Evolutionary conservation across 768 basidiomycete species (phyloP).

Genomic region (Lentinula sp.): DNA sequence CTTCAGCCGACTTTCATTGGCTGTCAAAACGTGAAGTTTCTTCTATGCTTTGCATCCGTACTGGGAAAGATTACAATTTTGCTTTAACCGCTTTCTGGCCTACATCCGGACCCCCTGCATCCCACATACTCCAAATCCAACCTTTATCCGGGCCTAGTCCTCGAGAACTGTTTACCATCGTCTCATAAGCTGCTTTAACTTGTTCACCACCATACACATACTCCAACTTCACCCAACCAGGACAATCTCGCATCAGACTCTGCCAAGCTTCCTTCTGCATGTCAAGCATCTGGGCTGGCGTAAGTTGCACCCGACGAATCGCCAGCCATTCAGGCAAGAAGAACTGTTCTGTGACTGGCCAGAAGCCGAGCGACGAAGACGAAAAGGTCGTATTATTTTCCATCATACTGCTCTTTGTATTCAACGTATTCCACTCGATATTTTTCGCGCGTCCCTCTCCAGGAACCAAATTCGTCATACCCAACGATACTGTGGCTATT

Average conservation of each 20-base stretch:
- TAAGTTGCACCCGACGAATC: conserved; percentile 42
- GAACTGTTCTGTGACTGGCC: conserved; percentile 42
- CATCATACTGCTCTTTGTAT: conserved; percentile 21
- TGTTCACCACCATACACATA: conserved; percentile 37
- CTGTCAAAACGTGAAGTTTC: not conserved
- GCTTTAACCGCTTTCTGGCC: not conserved
- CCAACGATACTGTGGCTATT: conserved; percentile 40
- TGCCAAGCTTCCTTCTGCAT: conserved; percentile 54
- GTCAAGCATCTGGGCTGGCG: conserved; percentile 36
- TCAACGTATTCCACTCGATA: conserved; percentile 30
- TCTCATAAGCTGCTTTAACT: conserved; percentile 45
- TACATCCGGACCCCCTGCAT: conserved; percentile 15
- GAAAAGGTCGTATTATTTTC: not conserved
- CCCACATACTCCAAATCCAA: conserved; percentile 65
- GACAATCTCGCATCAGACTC: conserved; percentile 51
- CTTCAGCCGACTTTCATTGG: not conserved
- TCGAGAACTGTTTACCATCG: conserved; percentile 24
- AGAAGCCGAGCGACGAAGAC: conserved; percentile 15
- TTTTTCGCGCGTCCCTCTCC: conserved; percentile 22
- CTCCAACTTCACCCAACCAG: conserved; percentile 48
- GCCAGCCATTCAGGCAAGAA: conserved; percentile 70
- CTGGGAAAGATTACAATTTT: not conserved
- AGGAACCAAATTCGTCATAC: conserved; percentile 52
- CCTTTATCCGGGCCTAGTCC: conserved; percentile 53
- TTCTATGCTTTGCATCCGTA: not conserved